phyloP scores from a whole-genome alignment of 1,139 yeast species.

The Yamadazyma diddensiae region DNA sequence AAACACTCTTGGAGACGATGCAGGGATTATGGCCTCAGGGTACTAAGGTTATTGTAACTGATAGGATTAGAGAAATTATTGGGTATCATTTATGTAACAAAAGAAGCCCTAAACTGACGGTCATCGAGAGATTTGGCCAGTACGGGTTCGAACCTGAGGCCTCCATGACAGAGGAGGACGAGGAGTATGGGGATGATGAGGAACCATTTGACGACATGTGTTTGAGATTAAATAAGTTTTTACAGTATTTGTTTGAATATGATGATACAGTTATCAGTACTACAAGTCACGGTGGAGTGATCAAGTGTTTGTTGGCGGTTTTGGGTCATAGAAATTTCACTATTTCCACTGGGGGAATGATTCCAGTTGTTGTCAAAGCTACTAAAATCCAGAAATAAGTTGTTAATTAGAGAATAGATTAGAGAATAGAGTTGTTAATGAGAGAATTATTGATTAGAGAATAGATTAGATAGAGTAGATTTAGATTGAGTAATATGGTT shows the following conservation, averaged over 20 bases:
- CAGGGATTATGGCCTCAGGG: conserved; percentile 31
- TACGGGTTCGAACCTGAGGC: conserved; percentile 31
- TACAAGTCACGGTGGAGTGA: conserved; percentile 67
- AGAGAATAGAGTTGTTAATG: too few relatives aligned
- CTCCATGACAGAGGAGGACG: conserved; percentile 48
- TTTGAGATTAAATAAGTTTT: conserved; percentile 44
- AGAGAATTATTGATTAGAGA: too few relatives aligned
- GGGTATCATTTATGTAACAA: conserved; percentile 71
- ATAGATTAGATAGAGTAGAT: too few relatives aligned
- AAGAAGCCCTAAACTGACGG: conserved; percentile 39
- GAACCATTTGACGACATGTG: conserved; percentile 42
- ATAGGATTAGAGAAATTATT: conserved; percentile 62
- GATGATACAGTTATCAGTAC: conserved; percentile 36
- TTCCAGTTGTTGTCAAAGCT: conserved; percentile 56
- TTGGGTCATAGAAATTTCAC: conserved; percentile 54
- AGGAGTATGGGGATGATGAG: conserved; percentile 28
- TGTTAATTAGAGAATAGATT: too few relatives aligned
- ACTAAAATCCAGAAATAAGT: too few relatives aligned
- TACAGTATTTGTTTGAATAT: conserved; percentile 33
- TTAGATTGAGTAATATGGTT: too few relatives aligned
- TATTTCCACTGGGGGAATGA: conserved; percentile 66
- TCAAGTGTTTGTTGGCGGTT: conserved; percentile 53
- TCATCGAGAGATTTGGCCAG: conserved; percentile 17
- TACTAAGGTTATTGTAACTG: conserved; percentile 42
- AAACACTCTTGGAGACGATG: conserved; percentile 63